Conservation (phyloP, 768 basidiomycete species). For the Leccinum incarnatum region DNA sequence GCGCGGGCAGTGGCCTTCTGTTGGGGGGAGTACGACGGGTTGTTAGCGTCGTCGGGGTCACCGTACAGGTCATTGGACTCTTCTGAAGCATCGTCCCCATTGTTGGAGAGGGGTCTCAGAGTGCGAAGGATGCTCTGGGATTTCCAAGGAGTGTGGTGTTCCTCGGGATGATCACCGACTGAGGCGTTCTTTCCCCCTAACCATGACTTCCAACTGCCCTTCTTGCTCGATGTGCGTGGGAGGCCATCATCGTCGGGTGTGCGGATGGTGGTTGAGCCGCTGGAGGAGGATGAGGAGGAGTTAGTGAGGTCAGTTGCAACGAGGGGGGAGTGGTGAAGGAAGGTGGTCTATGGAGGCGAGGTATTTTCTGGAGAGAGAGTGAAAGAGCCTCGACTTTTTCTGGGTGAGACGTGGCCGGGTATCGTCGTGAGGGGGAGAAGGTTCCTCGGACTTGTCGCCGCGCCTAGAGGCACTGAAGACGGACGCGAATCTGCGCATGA, state of each 20-base stretch:
- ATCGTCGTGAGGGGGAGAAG: conserved; percentile 21
- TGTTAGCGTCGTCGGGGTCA: conserved; percentile 16
- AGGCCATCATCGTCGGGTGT: conserved; percentile 59
- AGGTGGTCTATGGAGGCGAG: conserved; percentile 15
- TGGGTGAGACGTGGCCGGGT: conserved; percentile 11
- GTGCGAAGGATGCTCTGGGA: conserved; percentile 20
- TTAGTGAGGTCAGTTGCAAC: conserved; percentile 36
- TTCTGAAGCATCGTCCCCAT: conserved; percentile 35
- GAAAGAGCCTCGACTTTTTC: conserved; percentile 25
- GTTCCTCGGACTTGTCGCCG: conserved; percentile 26
- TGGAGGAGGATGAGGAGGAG: conserved; percentile 63
- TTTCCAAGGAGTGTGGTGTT: conserved; percentile 31
- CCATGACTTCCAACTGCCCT: conserved; percentile 59
- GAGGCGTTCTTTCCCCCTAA: conserved; percentile 39
- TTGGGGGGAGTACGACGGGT: conserved; percentile 20
- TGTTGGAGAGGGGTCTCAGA: conserved; percentile 22
- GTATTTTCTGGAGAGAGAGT: conserved; percentile 31
- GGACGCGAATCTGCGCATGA: conserved; percentile 66
- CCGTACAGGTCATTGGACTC: conserved; percentile 38
- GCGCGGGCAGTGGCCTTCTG: conserved; percentile 33
- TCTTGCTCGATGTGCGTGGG: conserved; percentile 36
- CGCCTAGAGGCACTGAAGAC: conserved; percentile 50
- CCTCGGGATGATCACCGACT: conserved; percentile 29
- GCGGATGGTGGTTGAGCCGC: conserved; percentile 48
- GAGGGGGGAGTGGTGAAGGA: conserved; percentile 19